These are phyloP conservation scores for Cladosporium sp. DNA, from an alignment of 2,329 filamentous ascomycete genomes.

Conservation along the genomic window DNA sequence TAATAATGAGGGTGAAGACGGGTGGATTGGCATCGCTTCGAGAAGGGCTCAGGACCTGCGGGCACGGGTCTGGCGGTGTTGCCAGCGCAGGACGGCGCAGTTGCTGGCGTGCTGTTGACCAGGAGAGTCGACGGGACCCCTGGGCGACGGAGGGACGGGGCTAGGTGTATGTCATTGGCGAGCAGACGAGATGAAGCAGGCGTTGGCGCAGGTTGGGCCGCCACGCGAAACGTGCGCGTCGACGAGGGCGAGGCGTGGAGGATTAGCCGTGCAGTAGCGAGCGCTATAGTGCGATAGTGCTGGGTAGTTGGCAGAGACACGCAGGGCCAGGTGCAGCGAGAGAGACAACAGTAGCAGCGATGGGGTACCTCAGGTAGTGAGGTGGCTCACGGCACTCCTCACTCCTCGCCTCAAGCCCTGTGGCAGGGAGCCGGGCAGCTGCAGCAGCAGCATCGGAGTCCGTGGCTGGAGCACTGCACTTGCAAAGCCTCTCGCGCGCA, in stretches of 20 bases:
- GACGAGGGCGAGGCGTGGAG: background rate
- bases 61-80: conserved; percentile 8
- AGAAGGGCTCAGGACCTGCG: conserved; percentile 4
- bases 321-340: background rate
- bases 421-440: background rate
- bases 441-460: background rate
- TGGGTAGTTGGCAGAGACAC: background rate
- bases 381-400: background rate
- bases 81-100: conserved; percentile 10
- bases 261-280: conserved; percentile 10
- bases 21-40: conserved; percentile 12
- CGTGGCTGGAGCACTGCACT: background rate
- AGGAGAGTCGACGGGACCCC: conserved; percentile 3
- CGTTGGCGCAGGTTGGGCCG: conserved; percentile 4
- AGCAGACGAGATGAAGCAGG: conserved; percentile 12
- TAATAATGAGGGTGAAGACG: conserved; percentile 14
- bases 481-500: background rate
- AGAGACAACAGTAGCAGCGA: background rate
- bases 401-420: background rate
- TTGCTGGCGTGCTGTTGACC: conserved; percentile 4
- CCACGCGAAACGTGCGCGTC: conserved; percentile 6
- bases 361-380: background rate
- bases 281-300: background rate
- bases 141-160: conserved; percentile 2
- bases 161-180: conserved; percentile 12